Evolutionary conservation across 2,329 filamentous ascomycete genomes (phyloP).

Genomic region (Arthrobotrys iridis): DNA sequence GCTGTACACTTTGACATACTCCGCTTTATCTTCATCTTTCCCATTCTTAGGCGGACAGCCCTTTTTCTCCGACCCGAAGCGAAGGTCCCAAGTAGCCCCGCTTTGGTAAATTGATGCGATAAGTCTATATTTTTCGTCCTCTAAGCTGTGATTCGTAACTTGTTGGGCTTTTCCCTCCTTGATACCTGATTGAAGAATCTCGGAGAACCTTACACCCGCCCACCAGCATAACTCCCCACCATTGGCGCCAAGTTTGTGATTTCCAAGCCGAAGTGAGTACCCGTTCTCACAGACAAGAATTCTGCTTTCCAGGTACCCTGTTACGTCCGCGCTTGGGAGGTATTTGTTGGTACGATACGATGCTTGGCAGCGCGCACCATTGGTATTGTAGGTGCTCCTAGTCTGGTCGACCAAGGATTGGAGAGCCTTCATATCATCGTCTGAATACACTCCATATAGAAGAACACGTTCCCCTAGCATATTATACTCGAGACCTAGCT

Average conservation of each 20-base stretch:
- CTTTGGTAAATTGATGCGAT: not conserved
- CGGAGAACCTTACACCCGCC: not conserved
- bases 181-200: not conserved
- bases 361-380: not conserved
- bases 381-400: not conserved
- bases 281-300: slow-evolving; percentile 1
- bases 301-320: slow-evolving; percentile 1
- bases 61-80: slow-evolving; percentile 16
- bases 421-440: not conserved
- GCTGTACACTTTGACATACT: not conserved
- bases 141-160: not conserved
- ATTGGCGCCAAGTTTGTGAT: not conserved
- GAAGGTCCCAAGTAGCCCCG: not conserved
- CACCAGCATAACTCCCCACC: not conserved
- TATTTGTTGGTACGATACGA: slow-evolving; percentile 2
- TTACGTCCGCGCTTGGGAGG: not conserved
- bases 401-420: not conserved
- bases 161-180: not conserved
- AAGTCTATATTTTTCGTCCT: not conserved
- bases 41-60: slow-evolving; percentile 6
- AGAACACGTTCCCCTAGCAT: not conserved
- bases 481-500: not conserved
- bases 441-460: not conserved
- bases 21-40: not conserved
- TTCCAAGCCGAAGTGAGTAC: slow-evolving; percentile 1